Percentiles rank a stretch among this genome's conserved stretches.
phyloP scores from a whole-genome alignment of 2,329 filamentous ascomycete genomes.

The Colletotrichum musicola region DNA sequence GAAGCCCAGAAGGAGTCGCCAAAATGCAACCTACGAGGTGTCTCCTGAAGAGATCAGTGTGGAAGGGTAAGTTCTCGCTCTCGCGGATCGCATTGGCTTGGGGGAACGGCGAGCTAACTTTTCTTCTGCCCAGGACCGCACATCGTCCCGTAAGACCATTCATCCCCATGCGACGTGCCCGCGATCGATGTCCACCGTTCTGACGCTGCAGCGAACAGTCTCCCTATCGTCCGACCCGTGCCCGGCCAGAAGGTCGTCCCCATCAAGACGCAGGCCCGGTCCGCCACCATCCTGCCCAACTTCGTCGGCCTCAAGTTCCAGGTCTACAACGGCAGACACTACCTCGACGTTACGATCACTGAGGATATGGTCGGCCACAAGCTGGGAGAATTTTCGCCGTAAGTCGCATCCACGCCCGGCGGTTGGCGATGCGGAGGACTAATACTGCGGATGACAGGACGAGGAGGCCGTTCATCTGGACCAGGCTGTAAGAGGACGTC shows the following conservation, averaged over 20 bases:
- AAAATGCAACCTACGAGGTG: constrained; percentile 78
- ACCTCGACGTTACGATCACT: constrained; percentile 84
- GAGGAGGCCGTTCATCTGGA: constrained; percentile 69
- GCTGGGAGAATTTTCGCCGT: constrained; percentile 92
- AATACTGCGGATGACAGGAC: constrained; percentile 55
- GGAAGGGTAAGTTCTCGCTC: constrained; percentile 77
- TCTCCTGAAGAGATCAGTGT: constrained; percentile 82
- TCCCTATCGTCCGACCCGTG: constrained; percentile 73
- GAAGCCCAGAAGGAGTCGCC: constrained; percentile 11
- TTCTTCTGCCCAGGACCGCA: constrained; percentile 57
- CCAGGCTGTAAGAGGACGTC: constrained; percentile 26
- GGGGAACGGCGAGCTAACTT: neutral
- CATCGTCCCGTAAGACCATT: constrained; percentile 63
- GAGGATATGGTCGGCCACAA: constrained; percentile 98
- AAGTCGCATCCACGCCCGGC: constrained; percentile 56
- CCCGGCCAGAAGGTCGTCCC: constrained; percentile 75
- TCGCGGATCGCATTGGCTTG: neutral
- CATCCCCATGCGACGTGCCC: constrained; percentile 1
- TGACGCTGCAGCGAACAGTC: constrained; percentile 52
- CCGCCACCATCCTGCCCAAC: constrained; percentile 90
- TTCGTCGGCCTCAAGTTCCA: constrained; percentile 92
- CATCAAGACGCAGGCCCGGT: constrained; percentile 88
- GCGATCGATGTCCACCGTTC: constrained; percentile 43
- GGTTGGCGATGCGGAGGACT: neutral
- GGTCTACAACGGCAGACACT: constrained; percentile 91